These are phyloP conservation scores for Leccinum subtestaceum DNA, from an alignment of 768 basidiomycete genomes.

Conservation along the genomic window DNA sequence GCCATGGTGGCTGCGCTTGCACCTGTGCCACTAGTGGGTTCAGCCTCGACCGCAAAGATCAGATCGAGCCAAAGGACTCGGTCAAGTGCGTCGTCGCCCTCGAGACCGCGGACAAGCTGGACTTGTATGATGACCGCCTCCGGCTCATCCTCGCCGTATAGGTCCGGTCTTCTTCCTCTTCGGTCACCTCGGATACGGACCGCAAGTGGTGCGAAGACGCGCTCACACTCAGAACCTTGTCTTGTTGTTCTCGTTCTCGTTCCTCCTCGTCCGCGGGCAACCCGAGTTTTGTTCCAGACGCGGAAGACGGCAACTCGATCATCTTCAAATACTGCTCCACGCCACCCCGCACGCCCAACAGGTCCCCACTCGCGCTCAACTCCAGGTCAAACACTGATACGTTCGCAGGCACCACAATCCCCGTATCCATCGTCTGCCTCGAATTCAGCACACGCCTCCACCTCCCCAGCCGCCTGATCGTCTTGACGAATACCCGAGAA, in stretches of 20 bases:
- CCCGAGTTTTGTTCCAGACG: constrained; percentile 4
- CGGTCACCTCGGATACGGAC: constrained; percentile 32
- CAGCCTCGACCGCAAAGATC: constrained; percentile 30
- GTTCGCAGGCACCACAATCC: constrained; percentile 39
- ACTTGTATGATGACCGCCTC: constrained; percentile 21
- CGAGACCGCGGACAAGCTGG: constrained; percentile 21
- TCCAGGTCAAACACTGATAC: constrained; percentile 74
- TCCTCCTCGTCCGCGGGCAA: background rate
- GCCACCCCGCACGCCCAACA: constrained; percentile 58
- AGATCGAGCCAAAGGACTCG: constrained; percentile 32
- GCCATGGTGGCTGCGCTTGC: constrained; percentile 47
- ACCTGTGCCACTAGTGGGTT: constrained; percentile 33
- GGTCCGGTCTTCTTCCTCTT: constrained; percentile 28
- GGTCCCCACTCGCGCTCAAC: constrained; percentile 54
- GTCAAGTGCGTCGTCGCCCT: constrained; percentile 29
- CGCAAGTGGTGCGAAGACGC: constrained; percentile 23
- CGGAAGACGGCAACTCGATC: constrained; percentile 38
- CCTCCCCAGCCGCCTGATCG: constrained; percentile 76
- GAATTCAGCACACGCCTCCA: constrained; percentile 73
- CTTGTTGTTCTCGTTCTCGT: constrained; percentile 4
- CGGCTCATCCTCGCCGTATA: constrained; percentile 21
- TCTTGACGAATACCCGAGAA: constrained; percentile 75
- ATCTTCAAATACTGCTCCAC: constrained; percentile 66
- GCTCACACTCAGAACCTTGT: constrained; percentile 4
- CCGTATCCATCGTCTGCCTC: constrained; percentile 36